These are phyloP conservation scores for Phytophthora hybrid DNA, from an alignment of 352 stramenopile species.

Conservation along the genomic window DNA sequence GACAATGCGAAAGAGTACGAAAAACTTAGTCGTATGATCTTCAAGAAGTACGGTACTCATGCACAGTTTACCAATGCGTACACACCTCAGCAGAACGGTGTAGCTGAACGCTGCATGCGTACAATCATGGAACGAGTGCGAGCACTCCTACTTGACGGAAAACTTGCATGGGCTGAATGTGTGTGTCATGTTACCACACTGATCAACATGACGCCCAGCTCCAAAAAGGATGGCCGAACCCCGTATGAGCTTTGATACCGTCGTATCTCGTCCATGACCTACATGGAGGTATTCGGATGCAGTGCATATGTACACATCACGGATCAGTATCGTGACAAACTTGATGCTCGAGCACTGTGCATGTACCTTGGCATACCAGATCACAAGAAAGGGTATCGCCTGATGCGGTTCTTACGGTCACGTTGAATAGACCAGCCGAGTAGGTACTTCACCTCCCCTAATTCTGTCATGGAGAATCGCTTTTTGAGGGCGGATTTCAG, in stretches of 20 bases:
- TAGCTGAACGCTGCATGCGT: constrained; percentile 25
- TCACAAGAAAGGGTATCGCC: too few relatives aligned
- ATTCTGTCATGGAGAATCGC: constrained; percentile 25
- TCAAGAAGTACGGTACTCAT: constrained; percentile 22
- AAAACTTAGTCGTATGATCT: constrained; percentile 16
- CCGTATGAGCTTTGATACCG: too few relatives aligned
- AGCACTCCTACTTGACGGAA: constrained; percentile 2
- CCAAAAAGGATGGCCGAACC: not conserved
- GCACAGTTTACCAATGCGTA: constrained; percentile 28
- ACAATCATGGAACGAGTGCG: constrained; percentile 20
- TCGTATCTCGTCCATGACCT: too few relatives aligned
- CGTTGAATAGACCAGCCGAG: too few relatives aligned
- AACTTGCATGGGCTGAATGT: constrained; percentile 11
- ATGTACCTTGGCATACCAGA: too few relatives aligned
- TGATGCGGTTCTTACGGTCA: not conserved
- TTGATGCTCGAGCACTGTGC: too few relatives aligned
- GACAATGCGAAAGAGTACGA: constrained; percentile 23
- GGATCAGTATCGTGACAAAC: too few relatives aligned
- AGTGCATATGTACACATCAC: too few relatives aligned
- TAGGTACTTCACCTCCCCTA: constrained; percentile 16
- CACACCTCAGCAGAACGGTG: constrained; percentile 25
- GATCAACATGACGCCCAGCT: constrained; percentile 1
- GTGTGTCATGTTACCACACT: constrained; percentile 24
- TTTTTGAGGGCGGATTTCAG: constrained; percentile 17
- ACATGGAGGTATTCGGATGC: too few relatives aligned